Percentiles rank a stretch among this genome's conserved stretches.
These are phyloP conservation scores for Nothomitra cinnamomea DNA, from an alignment of 2,329 filamentous ascomycete genomes.

Conservation along the genomic window DNA sequence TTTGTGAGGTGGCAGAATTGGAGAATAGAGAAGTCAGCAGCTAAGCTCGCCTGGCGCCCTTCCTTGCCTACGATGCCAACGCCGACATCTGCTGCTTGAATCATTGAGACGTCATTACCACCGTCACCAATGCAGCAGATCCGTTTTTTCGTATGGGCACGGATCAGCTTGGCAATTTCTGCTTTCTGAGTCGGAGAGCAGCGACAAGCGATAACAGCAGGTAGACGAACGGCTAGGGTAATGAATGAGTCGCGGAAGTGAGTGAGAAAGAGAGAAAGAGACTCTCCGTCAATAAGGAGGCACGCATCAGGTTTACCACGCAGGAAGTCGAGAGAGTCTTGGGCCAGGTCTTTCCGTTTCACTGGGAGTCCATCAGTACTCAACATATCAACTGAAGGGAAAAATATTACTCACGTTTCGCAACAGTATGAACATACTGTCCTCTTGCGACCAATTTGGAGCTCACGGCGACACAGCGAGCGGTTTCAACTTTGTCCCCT, in stretches of 20 bases:
- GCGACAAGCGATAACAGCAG: slow-evolving; percentile 86
- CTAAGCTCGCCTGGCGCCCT: slow-evolving; percentile 82
- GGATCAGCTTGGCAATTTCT: slow-evolving; percentile 80
- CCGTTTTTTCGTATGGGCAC: slow-evolving; percentile 79
- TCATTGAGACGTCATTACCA: slow-evolving; percentile 98
- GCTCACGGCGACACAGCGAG: slow-evolving; percentile 85
- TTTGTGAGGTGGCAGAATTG: slow-evolving; percentile 94
- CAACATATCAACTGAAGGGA: no score
- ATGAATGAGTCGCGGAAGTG: slow-evolving; percentile 79
- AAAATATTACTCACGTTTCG: slow-evolving; percentile 33
- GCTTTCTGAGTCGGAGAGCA: slow-evolving; percentile 97
- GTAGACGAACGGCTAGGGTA: slow-evolving; percentile 68
- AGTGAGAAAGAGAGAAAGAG: slow-evolving; percentile 62
- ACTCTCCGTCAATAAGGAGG: slow-evolving; percentile 88
- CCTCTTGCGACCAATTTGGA: slow-evolving; percentile 86
- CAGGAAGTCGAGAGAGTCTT: slow-evolving; percentile 77
- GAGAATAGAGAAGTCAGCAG: slow-evolving; percentile 90
- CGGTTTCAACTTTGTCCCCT: slow-evolving; percentile 95
- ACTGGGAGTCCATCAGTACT: slow-evolving; percentile 22
- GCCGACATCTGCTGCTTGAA: slow-evolving; percentile 92
- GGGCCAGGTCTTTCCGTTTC: slow-evolving; percentile 66
- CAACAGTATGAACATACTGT: slow-evolving; percentile 89
- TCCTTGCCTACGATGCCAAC: slow-evolving; percentile 98
- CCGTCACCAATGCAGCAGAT: slow-evolving; percentile 97
- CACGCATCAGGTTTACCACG: slow-evolving; percentile 73